Base-by-base conservation (phyloP, 83 land plant species). In the Thuja plicata region DNA sequence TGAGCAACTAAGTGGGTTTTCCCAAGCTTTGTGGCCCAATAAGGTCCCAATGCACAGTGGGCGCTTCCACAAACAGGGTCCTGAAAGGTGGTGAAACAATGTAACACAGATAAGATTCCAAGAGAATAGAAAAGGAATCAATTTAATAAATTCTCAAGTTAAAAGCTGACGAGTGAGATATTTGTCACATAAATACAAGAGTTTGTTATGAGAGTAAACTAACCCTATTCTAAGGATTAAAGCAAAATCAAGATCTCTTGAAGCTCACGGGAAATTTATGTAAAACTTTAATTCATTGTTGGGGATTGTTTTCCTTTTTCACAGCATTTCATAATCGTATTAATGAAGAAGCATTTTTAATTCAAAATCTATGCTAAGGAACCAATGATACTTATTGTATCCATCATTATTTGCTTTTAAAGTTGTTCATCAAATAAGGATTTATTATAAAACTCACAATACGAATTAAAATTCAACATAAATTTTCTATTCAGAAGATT, bases 51-150 rank as follows among this genome's bases (percentile, higher is more conserved):
- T 30, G 95, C 94, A 91, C 97, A 95, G 86, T 96, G 98, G 52
- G 98, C 99, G 89, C 96, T 97, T 40, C 99, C 98, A 92, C 94
- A 92, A 34, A 97, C 98, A 86, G 99, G 99, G 87, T 97, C 98
- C 98, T 96, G 86, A 79, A 73, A 74, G 15, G 50, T 81, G 66
- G 89, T 41, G n/a, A 74, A 30, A 83, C 13, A 37, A 40, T 35
- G 41, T 82, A 12, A 34, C 35, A 87, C 57, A 48, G 21, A 32
- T 3, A 16, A 87, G 46, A 84, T n/a, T 89, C 71, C 32, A 71
- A 24, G 55, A 37, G 73, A 86, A n/a, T 43, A 54, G 52, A 40
- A 48, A 81, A 73, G 35, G 32, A 82, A 48, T 34, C 48, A 88
- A 73, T n/a, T 40, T 54, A 50, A 48, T 7, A 30, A 50, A 84